A percentile compares a stretch with the other conserved stretches of the same genome.
Evolutionary conservation across 345 rosid genomes (phyloP).

Genomic region (Citrus cavaleriei): DNA sequence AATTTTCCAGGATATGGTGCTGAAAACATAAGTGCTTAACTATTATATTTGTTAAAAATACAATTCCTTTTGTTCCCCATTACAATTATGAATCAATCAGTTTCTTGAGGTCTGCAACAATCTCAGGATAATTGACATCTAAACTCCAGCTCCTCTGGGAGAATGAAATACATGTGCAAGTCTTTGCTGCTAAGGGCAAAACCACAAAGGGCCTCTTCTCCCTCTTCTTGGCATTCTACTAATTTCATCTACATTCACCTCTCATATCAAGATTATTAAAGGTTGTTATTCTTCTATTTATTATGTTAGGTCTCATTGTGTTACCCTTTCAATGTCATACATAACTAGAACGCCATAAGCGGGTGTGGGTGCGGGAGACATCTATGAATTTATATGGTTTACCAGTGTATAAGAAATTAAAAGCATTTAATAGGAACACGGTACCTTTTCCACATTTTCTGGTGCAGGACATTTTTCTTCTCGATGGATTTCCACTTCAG

Average conservation of each 20-base stretch:
- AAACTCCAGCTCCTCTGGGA: not conserved
- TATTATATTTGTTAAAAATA: too few species aligned
- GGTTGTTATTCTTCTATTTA: not conserved
- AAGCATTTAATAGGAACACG: not conserved
- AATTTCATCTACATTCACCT: not conserved
- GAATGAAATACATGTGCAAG: not conserved
- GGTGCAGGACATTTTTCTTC: slow-evolving; percentile 17
- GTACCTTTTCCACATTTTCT: slow-evolving; percentile 46
- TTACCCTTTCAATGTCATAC: not conserved
- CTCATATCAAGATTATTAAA: not conserved
- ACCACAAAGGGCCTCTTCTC: not conserved
- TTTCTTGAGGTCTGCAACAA: not conserved
- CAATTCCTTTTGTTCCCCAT: not conserved
- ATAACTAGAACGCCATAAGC: too few species aligned
- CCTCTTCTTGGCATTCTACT: not conserved
- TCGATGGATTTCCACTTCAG: slow-evolving; percentile 13
- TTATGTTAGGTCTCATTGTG: not conserved
- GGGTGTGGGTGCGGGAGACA: not conserved
- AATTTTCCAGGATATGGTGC: not conserved
- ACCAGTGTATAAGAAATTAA: not conserved
- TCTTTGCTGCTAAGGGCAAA: not conserved
- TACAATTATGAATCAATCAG: too few species aligned
- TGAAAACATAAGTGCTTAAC: not conserved
- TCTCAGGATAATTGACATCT: not conserved
- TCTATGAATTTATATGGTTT: too few species aligned